phyloP scores from a whole-genome alignment of 2,329 filamentous ascomycete genomes.

The Fusarium azukiicola region DNA sequence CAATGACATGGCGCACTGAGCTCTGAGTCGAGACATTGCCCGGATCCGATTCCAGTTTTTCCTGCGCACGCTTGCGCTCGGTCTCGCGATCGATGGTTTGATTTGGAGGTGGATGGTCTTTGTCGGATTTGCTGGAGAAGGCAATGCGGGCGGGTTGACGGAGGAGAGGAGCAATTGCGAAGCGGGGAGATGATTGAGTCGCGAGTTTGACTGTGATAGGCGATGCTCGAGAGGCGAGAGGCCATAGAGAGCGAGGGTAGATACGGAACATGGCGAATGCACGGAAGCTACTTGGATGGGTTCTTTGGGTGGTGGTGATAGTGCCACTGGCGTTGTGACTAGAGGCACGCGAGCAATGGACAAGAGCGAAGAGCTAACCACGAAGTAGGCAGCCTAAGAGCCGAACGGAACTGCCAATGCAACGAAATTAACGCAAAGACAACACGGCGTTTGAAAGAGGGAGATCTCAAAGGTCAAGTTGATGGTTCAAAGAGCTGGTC shows the following conservation, averaged over 20 bases:
- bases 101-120: constrained; percentile 49
- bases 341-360: constrained; percentile 23
- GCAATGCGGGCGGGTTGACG: constrained; percentile 43
- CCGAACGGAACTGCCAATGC: background rate
- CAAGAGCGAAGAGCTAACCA: background rate
- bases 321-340: constrained; percentile 17
- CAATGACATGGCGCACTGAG: constrained; percentile 72
- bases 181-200: constrained; percentile 24
- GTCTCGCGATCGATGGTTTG: constrained; percentile 72
- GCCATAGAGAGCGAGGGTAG: constrained; percentile 50
- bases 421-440: constrained; percentile 11
- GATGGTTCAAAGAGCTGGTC: background rate
- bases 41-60: constrained; percentile 80
- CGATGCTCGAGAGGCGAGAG: constrained; percentile 45
- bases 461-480: constrained; percentile 17
- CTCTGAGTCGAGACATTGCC: constrained; percentile 81
- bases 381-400: constrained; percentile 8
- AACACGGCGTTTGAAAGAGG: background rate
- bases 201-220: constrained; percentile 15
- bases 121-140: constrained; percentile 53
- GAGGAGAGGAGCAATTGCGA: constrained; percentile 36
- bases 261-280: constrained; percentile 56
- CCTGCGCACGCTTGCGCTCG: constrained; percentile 75
- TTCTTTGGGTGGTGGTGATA: constrained; percentile 12
- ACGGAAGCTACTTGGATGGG: background rate